phyloP scores from a whole-genome alignment of 2,329 filamentous ascomycete species.

The Periconia macrospinosa region DNA sequence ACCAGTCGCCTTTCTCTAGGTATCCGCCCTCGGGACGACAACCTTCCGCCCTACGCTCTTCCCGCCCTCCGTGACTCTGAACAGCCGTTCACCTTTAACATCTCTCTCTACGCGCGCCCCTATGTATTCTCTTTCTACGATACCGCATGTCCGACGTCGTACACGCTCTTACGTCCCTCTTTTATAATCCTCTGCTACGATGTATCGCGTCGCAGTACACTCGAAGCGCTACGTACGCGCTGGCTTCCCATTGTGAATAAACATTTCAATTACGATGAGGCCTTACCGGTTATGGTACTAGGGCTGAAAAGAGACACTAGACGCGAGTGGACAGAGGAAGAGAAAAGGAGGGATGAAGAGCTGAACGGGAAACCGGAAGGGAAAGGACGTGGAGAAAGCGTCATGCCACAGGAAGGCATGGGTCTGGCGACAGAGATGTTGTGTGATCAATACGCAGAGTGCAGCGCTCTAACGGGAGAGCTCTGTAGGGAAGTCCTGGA shows the following conservation, averaged over 20 bases:
- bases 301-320: conserved; percentile 62
- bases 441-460: conserved; percentile 65
- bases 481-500: conserved; percentile 62
- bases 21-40: conserved; percentile 24
- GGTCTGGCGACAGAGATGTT: conserved; percentile 60
- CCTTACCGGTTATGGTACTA: conserved; percentile 60
- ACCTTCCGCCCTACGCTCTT: conserved; percentile 39
- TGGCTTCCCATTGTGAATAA: conserved; percentile 51
- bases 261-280: conserved; percentile 57
- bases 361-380: conserved; percentile 37
- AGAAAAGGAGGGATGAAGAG: conserved; percentile 11
- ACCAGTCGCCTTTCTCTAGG: conserved; percentile 38
- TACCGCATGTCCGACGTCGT: conserved; percentile 59
- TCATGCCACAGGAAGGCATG: conserved; percentile 55
- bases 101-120: conserved; percentile 57
- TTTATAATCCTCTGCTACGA: conserved; percentile 63
- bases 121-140: conserved; percentile 61
- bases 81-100: conserved; percentile 63
- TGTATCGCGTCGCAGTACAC: conserved; percentile 55
- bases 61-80: conserved; percentile 56
- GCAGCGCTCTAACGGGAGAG: conserved; percentile 63
- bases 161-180: conserved; percentile 56
- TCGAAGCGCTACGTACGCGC: conserved; percentile 50
- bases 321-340: conserved; percentile 44
- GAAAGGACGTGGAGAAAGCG: conserved; percentile 41